Evolutionary conservation across 805 yeast genomes (phyloP), one percentile per base, ranked within the genome.

Genomic region (Candida sithepensis): DNA sequence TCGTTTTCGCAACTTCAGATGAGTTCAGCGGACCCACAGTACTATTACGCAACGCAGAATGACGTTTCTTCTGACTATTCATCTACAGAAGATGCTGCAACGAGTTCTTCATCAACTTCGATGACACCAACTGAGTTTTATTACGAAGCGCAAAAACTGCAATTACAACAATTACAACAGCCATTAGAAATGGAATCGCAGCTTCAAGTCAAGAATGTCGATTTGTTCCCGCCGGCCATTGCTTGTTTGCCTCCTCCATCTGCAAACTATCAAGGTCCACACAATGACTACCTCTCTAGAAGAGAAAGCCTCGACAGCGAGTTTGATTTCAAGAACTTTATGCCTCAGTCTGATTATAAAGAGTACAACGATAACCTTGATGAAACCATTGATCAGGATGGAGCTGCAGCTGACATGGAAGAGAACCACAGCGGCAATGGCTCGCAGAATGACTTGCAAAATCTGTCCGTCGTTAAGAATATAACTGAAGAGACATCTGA

Each of bases 241-340:
- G 67, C 69, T 2, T 62, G 67, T 47, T 56, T 30, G 14, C 34
- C 64, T 18, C 67, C 67, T 3, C 64, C 60, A 10, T 58, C 60
- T 10, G 45, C 16, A 36, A 9, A 41, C 12, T 21, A n/a, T 21
- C 14, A 45, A 18, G 20, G 14, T n/a, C 21, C 23, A 21, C n/a
- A 26, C 26, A 49, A 34, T 37, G 55, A 50, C 3, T 39, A 45
- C 20, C 21, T 55, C 13, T 53, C 52, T 21, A 57, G 61, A 44
- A 52, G 57, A 39, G 58, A 50, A 41, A 59, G 57, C 48, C 44
- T 53, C 3, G 58, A 52, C 20, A 55, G 55, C 44, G 61, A 57
- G 39, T 48, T 51, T 36, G 58, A 55, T 41, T 53, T 49, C 43
- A 50, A 48, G 20, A 40, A 53, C 8, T n/a, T 52, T 13, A 46